Evolutionary conservation across 148 eudicot genomes (phyloP).

Genomic region (Spergularia bocconei): DNA sequence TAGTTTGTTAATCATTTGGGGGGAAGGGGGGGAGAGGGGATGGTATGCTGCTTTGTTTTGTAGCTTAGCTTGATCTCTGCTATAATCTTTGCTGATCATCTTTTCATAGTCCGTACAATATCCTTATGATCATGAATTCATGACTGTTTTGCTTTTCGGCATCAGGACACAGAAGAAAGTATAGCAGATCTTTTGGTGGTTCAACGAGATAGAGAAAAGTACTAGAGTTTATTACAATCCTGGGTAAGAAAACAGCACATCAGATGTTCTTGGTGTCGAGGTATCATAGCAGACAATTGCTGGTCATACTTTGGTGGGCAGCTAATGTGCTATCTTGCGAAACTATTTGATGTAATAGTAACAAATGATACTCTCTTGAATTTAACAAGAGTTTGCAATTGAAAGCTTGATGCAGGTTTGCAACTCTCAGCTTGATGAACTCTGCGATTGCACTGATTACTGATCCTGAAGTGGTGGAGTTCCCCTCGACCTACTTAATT

Average conservation of each 20-base stretch:
- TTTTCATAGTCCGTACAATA: background rate
- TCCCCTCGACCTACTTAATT: no score
- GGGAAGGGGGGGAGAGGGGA: background rate
- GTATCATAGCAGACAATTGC: slow-evolving; percentile 89
- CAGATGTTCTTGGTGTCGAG: slow-evolving; percentile 83
- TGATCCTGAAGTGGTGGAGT: no score
- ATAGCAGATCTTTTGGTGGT: slow-evolving; percentile 39
- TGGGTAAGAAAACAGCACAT: no score
- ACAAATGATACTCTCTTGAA: no score
- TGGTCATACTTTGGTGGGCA: slow-evolving; percentile 84
- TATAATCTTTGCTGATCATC: background rate
- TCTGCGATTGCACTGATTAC: no score
- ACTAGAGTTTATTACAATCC: no score
- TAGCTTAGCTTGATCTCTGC: background rate
- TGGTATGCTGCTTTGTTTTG: background rate
- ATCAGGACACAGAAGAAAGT: slow-evolving; percentile 88
- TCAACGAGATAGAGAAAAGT: no score
- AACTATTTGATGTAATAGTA: no score
- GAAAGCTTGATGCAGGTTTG: no score
- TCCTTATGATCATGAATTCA: background rate
- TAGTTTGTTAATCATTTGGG: background rate
- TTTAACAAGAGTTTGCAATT: no score
- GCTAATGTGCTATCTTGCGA: slow-evolving; percentile 53
- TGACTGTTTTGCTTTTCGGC: background rate
- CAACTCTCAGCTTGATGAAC: no score